Evolutionary conservation across 495 filamentous ascomycete genomes (phyloP), one percentile per base, ranked within the genome.

Genomic region (Penicillium longicatenatum): DNA sequence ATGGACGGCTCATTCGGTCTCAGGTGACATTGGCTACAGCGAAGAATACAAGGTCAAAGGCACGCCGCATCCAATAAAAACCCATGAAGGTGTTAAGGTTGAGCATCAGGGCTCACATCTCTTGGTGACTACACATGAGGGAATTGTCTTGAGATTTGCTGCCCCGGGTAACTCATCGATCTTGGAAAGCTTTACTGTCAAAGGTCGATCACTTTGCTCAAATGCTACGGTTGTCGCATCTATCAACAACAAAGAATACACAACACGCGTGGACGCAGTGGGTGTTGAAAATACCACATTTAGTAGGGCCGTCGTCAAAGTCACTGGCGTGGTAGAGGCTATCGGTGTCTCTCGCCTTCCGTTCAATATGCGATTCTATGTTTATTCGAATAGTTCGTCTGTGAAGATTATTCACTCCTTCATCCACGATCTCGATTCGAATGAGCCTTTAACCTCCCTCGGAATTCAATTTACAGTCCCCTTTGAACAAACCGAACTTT

Each of bases 311-410:
- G 50, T 64, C 1, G 41, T 64, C 24, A 64, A 64, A 44, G 50
- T 58, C 0, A 54, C 50, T 21, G 61, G 58, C 6, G 47, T 43
- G 6, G 58, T 58, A 30, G 37, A 54, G 20, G 41, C 20, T 20
- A 50, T 17, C 14, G 20, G 14, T 6, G 41, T 24, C 19, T 11
- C 45, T 9, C 61, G 55, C 63, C 64, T 77, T n/a, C 75, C 74
- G 31, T 77, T 77, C 44, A 63, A 74, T 17, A 22, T 76, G 3
- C 66, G 76, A 22, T 76, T 76, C 57, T 79, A 77, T 42, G 48
- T 77, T 5, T 73, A 77, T 52, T 68, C 70, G 7, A 54, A 76
- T 49, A 65, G 70, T 7, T 61, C 72, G 11, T 59, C 68, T 2
- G 66, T 77, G 24, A 67, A 59, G 26, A 33, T 70, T 22, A 52